A percentile compares a stretch with the other conserved stretches of the same genome.
These are phyloP conservation scores for Amniculicola lignicola DNA, from an alignment of 495 filamentous ascomycete species.

Conservation along the genomic window DNA sequence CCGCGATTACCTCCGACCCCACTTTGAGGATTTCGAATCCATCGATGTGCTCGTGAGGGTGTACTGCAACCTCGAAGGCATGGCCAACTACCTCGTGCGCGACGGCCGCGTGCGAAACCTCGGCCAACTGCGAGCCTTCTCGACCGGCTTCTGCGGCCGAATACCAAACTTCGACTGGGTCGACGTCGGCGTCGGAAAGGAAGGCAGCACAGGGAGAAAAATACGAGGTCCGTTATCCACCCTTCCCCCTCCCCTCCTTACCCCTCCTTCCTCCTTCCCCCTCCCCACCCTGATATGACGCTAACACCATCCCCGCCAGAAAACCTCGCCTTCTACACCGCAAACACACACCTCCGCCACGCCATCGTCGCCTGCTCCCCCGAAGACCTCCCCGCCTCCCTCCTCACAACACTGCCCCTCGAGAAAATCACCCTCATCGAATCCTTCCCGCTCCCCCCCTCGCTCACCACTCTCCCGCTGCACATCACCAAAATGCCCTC, in stretches of 20 bases:
- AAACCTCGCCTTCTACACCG: conserved; percentile 27
- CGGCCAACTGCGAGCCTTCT: conserved; percentile 29
- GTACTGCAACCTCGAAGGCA: conserved; percentile 42
- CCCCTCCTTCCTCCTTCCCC: neutral
- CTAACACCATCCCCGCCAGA: conserved; percentile 16
- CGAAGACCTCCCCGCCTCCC: conserved; percentile 14
- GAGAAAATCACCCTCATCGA: conserved; percentile 23
- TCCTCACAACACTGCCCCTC: conserved; percentile 25
- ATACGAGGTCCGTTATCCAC: conserved; percentile 19
- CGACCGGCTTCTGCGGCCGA: conserved; percentile 28
- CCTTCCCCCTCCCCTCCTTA: neutral
- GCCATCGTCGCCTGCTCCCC: conserved; percentile 28
- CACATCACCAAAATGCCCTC: conserved; percentile 13
- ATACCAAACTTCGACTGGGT: conserved; percentile 30
- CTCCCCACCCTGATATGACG: neutral
- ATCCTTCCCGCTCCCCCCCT: conserved; percentile 13
- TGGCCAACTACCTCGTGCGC: conserved; percentile 38
- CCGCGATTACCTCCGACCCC: conserved; percentile 37
- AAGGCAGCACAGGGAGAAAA: conserved; percentile 23
- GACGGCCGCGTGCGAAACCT: conserved; percentile 33
- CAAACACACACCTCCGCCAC: conserved; percentile 27
- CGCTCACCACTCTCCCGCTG: conserved; percentile 13
- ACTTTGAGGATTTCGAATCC: conserved; percentile 34
- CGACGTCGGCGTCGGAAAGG: conserved; percentile 31
- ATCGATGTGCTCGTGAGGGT: conserved; percentile 42